A percentile compares a stretch with the other conserved stretches of the same genome.
Evolutionary conservation across 495 filamentous ascomycete species (phyloP).

Genomic region (Endocarpon pusillum): DNA sequence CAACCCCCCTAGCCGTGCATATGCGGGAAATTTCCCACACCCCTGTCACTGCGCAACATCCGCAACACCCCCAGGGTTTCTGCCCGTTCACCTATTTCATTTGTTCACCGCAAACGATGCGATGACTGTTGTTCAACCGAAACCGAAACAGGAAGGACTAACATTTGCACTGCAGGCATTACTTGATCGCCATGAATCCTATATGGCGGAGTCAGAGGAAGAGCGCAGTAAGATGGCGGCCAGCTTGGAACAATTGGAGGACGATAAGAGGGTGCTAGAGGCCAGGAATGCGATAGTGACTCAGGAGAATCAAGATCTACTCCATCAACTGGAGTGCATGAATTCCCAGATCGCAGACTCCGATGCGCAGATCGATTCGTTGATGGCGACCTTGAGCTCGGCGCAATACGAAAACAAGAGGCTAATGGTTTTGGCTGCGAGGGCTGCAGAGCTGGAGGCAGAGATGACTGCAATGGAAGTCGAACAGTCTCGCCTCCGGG

Average conservation of each 20-base stretch:
- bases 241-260: slow-evolving; percentile 60
- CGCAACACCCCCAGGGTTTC: no score
- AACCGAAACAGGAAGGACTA: no score
- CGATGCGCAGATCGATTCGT: slow-evolving; percentile 51
- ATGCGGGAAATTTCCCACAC: no score
- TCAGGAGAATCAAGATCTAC: slow-evolving; percentile 61
- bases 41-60: no score
- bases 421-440: slow-evolving; percentile 50
- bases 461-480: slow-evolving; percentile 62
- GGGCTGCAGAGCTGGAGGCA: slow-evolving; percentile 59
- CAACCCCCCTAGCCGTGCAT: no score
- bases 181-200: slow-evolving; percentile 78
- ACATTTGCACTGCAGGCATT: slow-evolving; percentile 72
- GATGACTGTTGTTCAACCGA: no score
- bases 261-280: slow-evolving; percentile 59
- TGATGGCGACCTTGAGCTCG: slow-evolving; percentile 56
- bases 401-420: slow-evolving; percentile 60
- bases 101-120: no score
- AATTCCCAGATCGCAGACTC: slow-evolving; percentile 60
- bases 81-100: no score
- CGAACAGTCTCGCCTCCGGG: slow-evolving; percentile 58
- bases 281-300: slow-evolving; percentile 51
- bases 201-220: slow-evolving; percentile 75
- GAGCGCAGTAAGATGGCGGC: slow-evolving; percentile 52
- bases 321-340: slow-evolving; percentile 66